phyloP scores from a whole-genome alignment of 2,329 filamentous ascomycete species.

The Balansia obtecta region DNA sequence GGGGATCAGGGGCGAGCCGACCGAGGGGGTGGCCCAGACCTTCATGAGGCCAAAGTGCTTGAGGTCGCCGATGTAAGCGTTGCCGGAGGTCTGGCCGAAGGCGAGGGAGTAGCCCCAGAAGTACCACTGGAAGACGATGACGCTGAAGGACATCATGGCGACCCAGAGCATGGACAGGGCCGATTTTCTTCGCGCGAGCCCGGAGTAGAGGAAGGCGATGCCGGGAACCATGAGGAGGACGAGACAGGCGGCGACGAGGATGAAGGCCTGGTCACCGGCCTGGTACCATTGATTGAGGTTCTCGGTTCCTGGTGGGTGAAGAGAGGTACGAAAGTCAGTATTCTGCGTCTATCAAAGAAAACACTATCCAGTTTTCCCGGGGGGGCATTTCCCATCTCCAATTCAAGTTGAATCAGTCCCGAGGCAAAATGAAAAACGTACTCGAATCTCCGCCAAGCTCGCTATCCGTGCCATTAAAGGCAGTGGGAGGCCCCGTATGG shows the following conservation, averaged over 20 bases:
- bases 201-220: constrained; percentile 94
- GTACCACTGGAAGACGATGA: constrained; percentile 97
- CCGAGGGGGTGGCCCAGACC: constrained; percentile 72
- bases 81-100: constrained; percentile 70
- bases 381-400: too few relatives aligned
- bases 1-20: constrained; percentile 77
- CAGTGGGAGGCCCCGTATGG: constrained; percentile 43
- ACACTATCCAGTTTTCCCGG: too few relatives aligned
- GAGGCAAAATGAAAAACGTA: constrained; percentile 32
- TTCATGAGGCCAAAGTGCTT: constrained; percentile 81
- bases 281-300: constrained; percentile 96
- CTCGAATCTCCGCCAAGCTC: constrained; percentile 65
- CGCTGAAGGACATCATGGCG: constrained; percentile 83
- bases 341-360: neutral
- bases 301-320: constrained; percentile 45
- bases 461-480: constrained; percentile 51
- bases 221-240: constrained; percentile 94
- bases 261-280: constrained; percentile 86
- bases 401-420: neutral
- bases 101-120: constrained; percentile 98
- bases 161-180: constrained; percentile 96
- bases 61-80: constrained; percentile 85
- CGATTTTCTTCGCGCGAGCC: constrained; percentile 93
- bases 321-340: neutral
- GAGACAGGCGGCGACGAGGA: constrained; percentile 81